Percentiles rank a stretch among this genome's conserved stretches.
Evolutionary conservation across 139 green algal genomes (phyloP).

Genomic region (Bryopsis sp.): DNA sequence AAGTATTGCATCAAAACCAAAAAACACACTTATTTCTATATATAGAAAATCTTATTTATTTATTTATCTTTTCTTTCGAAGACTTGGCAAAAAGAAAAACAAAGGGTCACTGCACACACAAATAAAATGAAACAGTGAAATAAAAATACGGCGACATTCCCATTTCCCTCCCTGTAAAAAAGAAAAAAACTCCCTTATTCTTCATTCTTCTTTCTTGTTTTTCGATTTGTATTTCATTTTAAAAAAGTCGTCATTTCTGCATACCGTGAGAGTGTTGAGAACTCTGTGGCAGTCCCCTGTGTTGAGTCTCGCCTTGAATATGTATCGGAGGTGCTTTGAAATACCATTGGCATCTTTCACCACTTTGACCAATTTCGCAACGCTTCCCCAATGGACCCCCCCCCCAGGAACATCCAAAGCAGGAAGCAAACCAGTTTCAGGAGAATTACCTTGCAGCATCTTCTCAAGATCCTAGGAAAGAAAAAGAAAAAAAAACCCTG

Average conservation of each 20-base stretch:
- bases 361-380: not conserved
- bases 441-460: no score
- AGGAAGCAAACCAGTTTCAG: conserved; percentile 15
- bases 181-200: not conserved
- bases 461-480: no score
- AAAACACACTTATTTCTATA: no score
- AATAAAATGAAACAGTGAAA: not conserved
- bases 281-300: not conserved
- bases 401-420: not conserved
- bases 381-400: conserved; percentile 1
- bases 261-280: conserved; percentile 15
- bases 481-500: no score
- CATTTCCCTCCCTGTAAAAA: not conserved
- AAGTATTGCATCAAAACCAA: no score
- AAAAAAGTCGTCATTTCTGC: no score
- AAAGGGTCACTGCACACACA: not conserved
- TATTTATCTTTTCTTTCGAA: not conserved
- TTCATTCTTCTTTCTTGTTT: no score
- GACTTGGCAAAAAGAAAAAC: not conserved
- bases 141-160: not conserved
- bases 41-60: no score
- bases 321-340: conserved; percentile 5
- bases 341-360: not conserved
- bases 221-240: no score
- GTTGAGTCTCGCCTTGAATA: not conserved